Base-by-base conservation (phyloP, 2,329 filamentous ascomycete genomes). In the Dothideomycetidae sp. region DNA sequence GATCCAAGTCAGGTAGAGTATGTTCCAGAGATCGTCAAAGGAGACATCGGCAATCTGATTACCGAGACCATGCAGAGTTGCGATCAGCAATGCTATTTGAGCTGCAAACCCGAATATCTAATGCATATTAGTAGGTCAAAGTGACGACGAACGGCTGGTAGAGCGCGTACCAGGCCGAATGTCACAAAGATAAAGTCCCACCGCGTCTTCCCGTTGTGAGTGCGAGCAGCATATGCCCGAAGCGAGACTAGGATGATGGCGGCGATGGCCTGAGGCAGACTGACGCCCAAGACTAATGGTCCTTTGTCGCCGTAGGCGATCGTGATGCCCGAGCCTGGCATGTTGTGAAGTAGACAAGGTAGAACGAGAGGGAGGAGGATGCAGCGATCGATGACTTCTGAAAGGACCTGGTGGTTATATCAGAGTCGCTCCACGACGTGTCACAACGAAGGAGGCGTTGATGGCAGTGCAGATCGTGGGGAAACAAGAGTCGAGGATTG, bases 151-250 rank as follows among this genome's bases (percentile, higher is more conserved):
- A n/a, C n/a, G n/a, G n/a, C n/a, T 17, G 35, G 15, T 5, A 37
- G 5, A 18, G 10, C n/a, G 10, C 19, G 33, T 10, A 38, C 36
- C 5, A 29, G 28, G 10, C 36, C 36, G 17, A 38, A 15, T 17
- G 36, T 29, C 3, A 38, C 36, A 19, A 38, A 38, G 10, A 38
- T n/a, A 17, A 38, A 38, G n/a, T 38, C 36, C 36, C 36, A 38
- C 14, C 36, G 18, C 17, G 33, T n/a, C 17, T 32, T 33, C 7
- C 36, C 36, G 3, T 19, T 19, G 7, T 29, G 29, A 15, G 30
- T 16, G 13, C 36, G 29, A 15, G 36, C 36, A 10, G 28, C 36
- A 16, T 38, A 38, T 16, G 36, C 36, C 5, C 36, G 36, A 11
- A 38, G 30, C 4, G 16, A 21, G 11, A 38, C 36, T 18, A 38